These are phyloP conservation scores for Lolium perenne DNA, from an alignment of 176 grass and related monocot species.

Conservation along the genomic window DNA sequence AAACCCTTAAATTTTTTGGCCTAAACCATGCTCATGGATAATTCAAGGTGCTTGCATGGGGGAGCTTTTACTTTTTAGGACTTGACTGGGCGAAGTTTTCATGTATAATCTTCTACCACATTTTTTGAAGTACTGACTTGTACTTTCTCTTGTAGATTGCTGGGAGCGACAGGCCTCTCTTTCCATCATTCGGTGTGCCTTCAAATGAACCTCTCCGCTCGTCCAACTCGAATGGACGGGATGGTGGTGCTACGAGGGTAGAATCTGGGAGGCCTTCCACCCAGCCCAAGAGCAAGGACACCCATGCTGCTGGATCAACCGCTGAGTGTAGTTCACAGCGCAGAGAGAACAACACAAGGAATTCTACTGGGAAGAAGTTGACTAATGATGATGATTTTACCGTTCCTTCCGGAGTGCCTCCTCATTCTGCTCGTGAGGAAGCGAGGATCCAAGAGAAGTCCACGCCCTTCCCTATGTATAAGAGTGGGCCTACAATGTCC, in stretches of 20 bases:
- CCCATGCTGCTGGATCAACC: conserved; percentile 10
- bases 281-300: conserved; percentile 46
- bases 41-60: neutral
- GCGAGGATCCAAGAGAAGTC: conserved; percentile 35
- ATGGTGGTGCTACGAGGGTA: conserved; percentile 27
- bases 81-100: neutral
- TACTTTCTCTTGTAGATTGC: conserved; percentile 53
- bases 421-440: conserved; percentile 40
- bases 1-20: neutral
- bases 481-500: conserved; percentile 10
- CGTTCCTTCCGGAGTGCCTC: conserved; percentile 55
- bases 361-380: conserved; percentile 45
- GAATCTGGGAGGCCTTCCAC: conserved; percentile 50
- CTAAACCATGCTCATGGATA: neutral
- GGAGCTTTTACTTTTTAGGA: neutral
- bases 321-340: conserved; percentile 37
- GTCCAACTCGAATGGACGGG: conserved; percentile 37
- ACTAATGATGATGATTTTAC: conserved; percentile 70
- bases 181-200: conserved; percentile 63
- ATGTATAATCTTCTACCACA: neutral
- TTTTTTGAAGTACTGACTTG: conserved; percentile 1
- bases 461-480: conserved; percentile 22
- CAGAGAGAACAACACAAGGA: conserved; percentile 34
- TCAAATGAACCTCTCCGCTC: conserved; percentile 45
- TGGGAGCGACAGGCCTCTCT: conserved; percentile 50